Conservation (phyloP, 495 filamentous ascomycete species). For the Beverwykella pulmonaria region DNA sequence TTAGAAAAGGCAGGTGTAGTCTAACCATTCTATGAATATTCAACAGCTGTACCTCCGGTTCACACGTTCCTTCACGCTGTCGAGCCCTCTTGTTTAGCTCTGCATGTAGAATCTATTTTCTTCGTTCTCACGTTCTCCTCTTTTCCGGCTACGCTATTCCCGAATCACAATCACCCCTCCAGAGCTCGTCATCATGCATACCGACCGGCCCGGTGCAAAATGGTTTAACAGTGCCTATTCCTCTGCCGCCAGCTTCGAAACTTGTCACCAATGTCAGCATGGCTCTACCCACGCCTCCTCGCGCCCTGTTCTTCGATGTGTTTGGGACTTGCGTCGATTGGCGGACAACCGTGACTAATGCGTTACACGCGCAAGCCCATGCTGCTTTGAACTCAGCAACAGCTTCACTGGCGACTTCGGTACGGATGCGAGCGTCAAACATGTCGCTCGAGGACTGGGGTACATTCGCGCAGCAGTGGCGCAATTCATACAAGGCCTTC, state of each 20-base stretch:
- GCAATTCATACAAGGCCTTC: conserved; percentile 63
- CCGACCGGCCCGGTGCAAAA: conserved; percentile 3
- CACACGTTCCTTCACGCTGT: not conserved
- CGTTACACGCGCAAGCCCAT: conserved; percentile 50
- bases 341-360: conserved; percentile 61
- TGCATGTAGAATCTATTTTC: not conserved
- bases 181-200: not conserved
- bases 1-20: not conserved
- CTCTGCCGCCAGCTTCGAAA: conserved; percentile 5
- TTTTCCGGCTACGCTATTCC: not conserved
- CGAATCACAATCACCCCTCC: not conserved
- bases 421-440: conserved; percentile 52
- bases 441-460: conserved; percentile 63
- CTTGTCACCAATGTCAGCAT: not conserved
- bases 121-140: not conserved
- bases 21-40: too few species aligned
- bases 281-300: conserved; percentile 38
- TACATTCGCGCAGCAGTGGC: conserved; percentile 68
- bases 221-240: conserved; percentile 14
- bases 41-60: too few species aligned
- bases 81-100: not conserved
- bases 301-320: conserved; percentile 63
- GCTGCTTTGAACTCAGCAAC: conserved; percentile 49
- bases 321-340: conserved; percentile 82
- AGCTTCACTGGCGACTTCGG: conserved; percentile 49